A percentile compares a stretch with the other conserved stretches of the same genome.
Evolutionary conservation across 371 early-diverging fungal genomes (phyloP).

Genomic region (Amoeboaphelidium protococcarum): DNA sequence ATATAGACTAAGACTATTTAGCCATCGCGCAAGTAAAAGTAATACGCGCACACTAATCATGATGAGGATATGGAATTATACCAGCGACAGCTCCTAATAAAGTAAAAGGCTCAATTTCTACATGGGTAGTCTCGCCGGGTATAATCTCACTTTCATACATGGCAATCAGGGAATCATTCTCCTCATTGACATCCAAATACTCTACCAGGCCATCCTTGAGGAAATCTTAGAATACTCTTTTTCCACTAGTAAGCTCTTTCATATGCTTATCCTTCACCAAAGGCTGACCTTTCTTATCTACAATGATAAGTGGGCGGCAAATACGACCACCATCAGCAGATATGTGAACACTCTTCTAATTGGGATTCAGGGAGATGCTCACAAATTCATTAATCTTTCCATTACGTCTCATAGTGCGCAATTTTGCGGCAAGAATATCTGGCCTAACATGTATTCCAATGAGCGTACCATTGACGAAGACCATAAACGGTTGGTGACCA

Average conservation of each 20-base stretch:
- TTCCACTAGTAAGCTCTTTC: slow-evolving; percentile 26
- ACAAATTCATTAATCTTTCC: slow-evolving; percentile 76
- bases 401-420: slow-evolving; percentile 60
- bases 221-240: slow-evolving; percentile 66
- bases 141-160: slow-evolving; percentile 58
- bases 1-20: slow-evolving; percentile 98
- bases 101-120: slow-evolving; percentile 96
- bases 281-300: slow-evolving; percentile 41
- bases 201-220: slow-evolving; percentile 81
- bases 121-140: slow-evolving; percentile 58
- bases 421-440: slow-evolving; percentile 41
- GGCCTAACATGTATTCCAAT: slow-evolving; percentile 61
- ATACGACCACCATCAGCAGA: slow-evolving; percentile 96
- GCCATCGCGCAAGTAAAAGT: slow-evolving; percentile 99
- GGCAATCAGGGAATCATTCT: slow-evolving; percentile 85
- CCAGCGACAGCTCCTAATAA: slow-evolving; percentile 95
- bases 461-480: slow-evolving; percentile 76
- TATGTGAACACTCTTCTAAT: slow-evolving; percentile 65
- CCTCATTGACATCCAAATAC: slow-evolving; percentile 97
- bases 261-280: slow-evolving; percentile 45
- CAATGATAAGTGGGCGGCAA: slow-evolving; percentile 91
- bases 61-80: slow-evolving; percentile 98
- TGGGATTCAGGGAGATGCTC: slow-evolving; percentile 62
- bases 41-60: slow-evolving; percentile 99
- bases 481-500: slow-evolving; percentile 34